Base-by-base conservation (phyloP, 768 basidiomycete species). In the Pleurotus platypus region DNA sequence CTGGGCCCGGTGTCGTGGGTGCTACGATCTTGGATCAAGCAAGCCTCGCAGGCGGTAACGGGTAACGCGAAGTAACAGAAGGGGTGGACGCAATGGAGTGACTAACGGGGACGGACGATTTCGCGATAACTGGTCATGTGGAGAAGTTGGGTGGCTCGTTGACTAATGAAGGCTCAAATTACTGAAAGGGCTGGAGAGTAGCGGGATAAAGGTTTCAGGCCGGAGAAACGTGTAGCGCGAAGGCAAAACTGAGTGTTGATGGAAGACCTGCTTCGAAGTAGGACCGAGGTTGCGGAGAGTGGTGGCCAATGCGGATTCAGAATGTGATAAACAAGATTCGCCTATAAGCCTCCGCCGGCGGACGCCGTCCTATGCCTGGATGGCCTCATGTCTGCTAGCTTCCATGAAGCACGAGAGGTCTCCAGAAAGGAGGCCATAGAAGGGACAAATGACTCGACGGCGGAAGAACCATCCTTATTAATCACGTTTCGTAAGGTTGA, bases 281-380 rank as follows among this genome's bases (percentile, higher is more conserved):
- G 30, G 30, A 35, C 30, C 30, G 30, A 35, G 30, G 30, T 35
- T 35, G 30, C 9, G 9, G 30, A 35, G 30, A 35, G 30, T 35
- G 38, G 16, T 54, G 22, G 18, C 24, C 16, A 30, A 27, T 50
- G 51, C 37, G 16, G 24, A 16, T 51, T n/a, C n/a, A 35, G 49
- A 30, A 50, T 50, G 49, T 35, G 42, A 40, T 60, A 55, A n/a
- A 22, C 8, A 24, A 53, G 46, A 55, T 61, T 60, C 59, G 58
- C 46, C 53, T 56, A 68, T 49, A 66, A 56, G 18, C 66, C 65
- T 46, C 67, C 68, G 12, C 64, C 60, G 53, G 67, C 67, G 42
- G 67, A 69, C 38, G 63, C 47, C 24, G 67, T 64, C 55, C 68
- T 63, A 48, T 60, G 39, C 54, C 64, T 64, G 35, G 51, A 42